These are phyloP conservation scores for Ustilaginoidea virens DNA, from an alignment of 2,329 filamentous ascomycete species.

Conservation along the genomic window DNA sequence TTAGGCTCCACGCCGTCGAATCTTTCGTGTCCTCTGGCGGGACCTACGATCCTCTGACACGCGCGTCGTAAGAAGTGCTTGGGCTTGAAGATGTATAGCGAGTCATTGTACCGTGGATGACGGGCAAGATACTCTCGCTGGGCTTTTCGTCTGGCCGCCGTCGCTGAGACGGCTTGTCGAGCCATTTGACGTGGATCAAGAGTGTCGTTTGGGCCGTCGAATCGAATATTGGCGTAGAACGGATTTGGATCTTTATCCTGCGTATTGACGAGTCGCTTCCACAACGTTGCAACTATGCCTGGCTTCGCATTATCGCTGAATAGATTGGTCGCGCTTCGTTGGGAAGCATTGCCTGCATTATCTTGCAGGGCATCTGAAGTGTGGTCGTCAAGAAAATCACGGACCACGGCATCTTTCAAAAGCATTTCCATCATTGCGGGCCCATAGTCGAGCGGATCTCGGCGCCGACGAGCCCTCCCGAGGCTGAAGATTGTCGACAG, in stretches of 20 bases:
- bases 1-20: conserved; percentile 85
- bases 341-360: conserved; percentile 14
- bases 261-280: conserved; percentile 41
- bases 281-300: conserved; percentile 43
- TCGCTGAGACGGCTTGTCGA: conserved; percentile 72
- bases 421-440: conserved; percentile 91
- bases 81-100: conserved; percentile 74
- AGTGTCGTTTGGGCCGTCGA: conserved; percentile 60
- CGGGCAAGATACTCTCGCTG: conserved; percentile 81
- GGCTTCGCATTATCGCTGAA: conserved; percentile 32
- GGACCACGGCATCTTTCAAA: conserved; percentile 87
- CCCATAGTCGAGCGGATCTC: conserved; percentile 82
- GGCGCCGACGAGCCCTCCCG: conserved; percentile 40
- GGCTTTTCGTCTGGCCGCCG: conserved; percentile 67
- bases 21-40: conserved; percentile 71
- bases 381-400: conserved; percentile 82
- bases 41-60: conserved; percentile 83
- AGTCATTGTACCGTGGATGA: conserved; percentile 84
- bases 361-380: conserved; percentile 15
- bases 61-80: conserved; percentile 62
- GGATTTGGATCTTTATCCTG: conserved; percentile 72
- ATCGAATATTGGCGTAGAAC: conserved; percentile 65
- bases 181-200: conserved; percentile 80
- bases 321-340: conserved; percentile 17
- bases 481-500: conserved; percentile 56